Conservation (phyloP, 176 grass and related monocot genomes). For the Tillandsia leiboldiana region DNA sequence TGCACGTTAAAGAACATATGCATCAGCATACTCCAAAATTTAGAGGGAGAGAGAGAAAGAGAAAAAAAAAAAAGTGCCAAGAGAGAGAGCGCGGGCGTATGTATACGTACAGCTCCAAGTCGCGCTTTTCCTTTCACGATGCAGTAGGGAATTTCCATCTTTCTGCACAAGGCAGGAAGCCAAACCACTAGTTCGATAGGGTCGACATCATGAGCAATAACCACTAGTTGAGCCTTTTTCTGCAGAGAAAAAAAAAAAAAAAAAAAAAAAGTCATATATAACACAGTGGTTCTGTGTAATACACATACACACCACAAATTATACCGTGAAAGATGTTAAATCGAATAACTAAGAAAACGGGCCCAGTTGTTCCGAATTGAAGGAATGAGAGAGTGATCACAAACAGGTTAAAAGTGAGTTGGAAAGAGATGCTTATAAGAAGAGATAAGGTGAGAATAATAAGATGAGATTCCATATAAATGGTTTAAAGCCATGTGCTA, state of each 20-base stretch:
- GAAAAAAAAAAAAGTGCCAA: not conserved
- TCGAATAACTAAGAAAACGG: no score
- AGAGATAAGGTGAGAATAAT: no score
- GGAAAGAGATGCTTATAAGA: no score
- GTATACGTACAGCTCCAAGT: conserved; percentile 17
- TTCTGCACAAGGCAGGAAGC: conserved; percentile 29
- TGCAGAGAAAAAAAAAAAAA: not conserved
- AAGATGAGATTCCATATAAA: no score
- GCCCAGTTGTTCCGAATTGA: not conserved
- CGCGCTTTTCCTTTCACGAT: conserved; percentile 36
- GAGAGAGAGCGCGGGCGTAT: not conserved
- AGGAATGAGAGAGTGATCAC: not conserved
- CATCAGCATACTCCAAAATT: not conserved
- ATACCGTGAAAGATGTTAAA: no score
- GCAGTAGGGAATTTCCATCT: conserved; percentile 35
- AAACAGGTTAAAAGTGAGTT: no score
- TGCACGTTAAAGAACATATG: not conserved
- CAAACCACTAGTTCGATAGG: conserved; percentile 31
- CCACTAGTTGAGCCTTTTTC: conserved; percentile 35
- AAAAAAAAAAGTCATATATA: not conserved
- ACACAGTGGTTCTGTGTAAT: no score
- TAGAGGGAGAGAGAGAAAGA: no score
- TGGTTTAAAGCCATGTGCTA: no score
- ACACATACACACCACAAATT: no score
- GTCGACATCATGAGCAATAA: conserved; percentile 35